phyloP scores from a whole-genome alignment of 108 stramenopile genomes.

The Cyclotella baltica region DNA sequence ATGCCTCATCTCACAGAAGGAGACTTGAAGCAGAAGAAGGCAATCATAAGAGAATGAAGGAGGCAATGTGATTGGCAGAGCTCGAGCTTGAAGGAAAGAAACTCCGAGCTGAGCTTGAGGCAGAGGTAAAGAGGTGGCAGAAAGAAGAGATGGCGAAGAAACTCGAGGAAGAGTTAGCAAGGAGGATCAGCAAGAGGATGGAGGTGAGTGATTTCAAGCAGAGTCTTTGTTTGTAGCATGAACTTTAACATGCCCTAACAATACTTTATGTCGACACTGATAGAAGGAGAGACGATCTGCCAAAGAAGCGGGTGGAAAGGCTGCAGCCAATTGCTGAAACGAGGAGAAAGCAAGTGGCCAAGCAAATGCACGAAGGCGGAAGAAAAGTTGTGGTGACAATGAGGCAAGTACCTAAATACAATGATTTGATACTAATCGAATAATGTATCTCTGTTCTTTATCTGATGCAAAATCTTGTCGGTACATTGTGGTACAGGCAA shows the following conservation, averaged over 20 bases:
- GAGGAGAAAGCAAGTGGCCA: neutral
- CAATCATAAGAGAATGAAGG: constrained; percentile 19
- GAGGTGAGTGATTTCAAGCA: constrained; percentile 15
- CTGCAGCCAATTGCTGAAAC: constrained; percentile 6
- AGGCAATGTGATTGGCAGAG: constrained; percentile 11
- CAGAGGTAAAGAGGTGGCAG: constrained; percentile 3
- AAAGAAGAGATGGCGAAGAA: constrained; percentile 3
- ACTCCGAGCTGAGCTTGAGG: neutral
- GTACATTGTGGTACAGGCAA: too few relatives aligned
- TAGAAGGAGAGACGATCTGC: constrained; percentile 11
- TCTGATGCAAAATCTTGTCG: too few relatives aligned
- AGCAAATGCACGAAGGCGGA: too few relatives aligned
- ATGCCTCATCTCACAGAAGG: neutral
- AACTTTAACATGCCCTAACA: neutral
- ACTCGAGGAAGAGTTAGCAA: constrained; percentile 10
- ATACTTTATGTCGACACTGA: neutral
- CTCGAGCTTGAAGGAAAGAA: constrained; percentile 11
- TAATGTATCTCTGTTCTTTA: too few relatives aligned
- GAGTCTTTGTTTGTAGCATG: neutral
- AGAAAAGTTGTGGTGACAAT: too few relatives aligned
- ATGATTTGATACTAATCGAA: too few relatives aligned
- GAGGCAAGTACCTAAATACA: too few relatives aligned
- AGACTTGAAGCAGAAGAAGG: constrained; percentile 10
- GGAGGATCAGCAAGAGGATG: neutral
- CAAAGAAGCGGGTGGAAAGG: constrained; percentile 12